phyloP scores from a whole-genome alignment of 192 early-diverging fungal genomes.

The Mortierella alpina region DNA sequence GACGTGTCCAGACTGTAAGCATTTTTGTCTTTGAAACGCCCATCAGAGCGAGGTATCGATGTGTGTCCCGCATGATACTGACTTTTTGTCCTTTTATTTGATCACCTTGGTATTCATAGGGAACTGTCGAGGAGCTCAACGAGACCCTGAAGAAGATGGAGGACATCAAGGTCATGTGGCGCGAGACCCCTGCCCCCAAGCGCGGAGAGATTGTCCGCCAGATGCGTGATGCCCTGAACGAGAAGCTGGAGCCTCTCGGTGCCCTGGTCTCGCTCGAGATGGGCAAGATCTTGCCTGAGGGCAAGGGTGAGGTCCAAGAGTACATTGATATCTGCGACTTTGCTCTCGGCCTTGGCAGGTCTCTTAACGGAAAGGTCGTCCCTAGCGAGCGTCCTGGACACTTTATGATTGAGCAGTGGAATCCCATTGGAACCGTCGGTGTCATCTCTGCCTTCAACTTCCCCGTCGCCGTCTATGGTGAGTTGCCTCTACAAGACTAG shows the following conservation, averaged over 20 bases:
- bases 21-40: not conserved
- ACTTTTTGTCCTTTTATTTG: not conserved
- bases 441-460: constrained; percentile 98
- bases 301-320: constrained; percentile 95
- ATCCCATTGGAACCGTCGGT: constrained; percentile 92
- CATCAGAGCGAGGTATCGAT: constrained; percentile 53
- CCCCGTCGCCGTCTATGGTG: constrained; percentile 68
- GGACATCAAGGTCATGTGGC: constrained; percentile 60
- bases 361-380: constrained; percentile 83
- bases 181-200: constrained; percentile 80
- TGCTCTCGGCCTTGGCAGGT: constrained; percentile 86
- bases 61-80: constrained; percentile 9
- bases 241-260: constrained; percentile 83
- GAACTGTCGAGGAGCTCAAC: constrained; percentile 71
- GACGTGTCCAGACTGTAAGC: constrained; percentile 76
- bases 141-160: constrained; percentile 71
- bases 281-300: constrained; percentile 95
- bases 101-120: not conserved
- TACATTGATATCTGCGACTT: constrained; percentile 96
- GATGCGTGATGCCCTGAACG: constrained; percentile 85
- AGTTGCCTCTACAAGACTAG: not conserved
- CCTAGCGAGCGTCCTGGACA: constrained; percentile 94
- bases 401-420: constrained; percentile 95
- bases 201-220: constrained; percentile 91
- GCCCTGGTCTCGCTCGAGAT: constrained; percentile 90